These are phyloP conservation scores for Leucoagaricus sp. DNA, from an alignment of 1,284 basidiomycete species.

Conservation along the genomic window DNA sequence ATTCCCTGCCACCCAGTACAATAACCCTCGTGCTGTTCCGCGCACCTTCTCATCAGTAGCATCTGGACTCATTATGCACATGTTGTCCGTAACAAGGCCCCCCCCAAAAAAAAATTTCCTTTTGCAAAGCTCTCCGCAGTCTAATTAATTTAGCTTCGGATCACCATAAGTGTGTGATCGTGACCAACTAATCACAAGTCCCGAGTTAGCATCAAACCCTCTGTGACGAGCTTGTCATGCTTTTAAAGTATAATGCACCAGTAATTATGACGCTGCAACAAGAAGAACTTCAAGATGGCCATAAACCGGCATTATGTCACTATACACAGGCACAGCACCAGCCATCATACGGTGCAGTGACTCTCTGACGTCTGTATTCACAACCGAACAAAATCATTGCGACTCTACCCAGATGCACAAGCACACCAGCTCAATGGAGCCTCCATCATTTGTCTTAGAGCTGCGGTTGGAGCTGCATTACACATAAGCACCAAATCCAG, in stretches of 20 bases:
- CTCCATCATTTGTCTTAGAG: no score
- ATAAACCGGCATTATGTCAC: no score
- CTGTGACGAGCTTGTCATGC: no score
- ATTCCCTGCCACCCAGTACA: not conserved
- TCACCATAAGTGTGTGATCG: not conserved
- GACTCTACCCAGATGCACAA: not conserved
- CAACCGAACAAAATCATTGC: not conserved
- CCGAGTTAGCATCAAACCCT: not conserved
- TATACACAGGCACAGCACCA: no score
- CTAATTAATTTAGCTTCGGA: slow-evolving; percentile 13
- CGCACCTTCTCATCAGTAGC: not conserved
- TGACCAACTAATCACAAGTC: not conserved
- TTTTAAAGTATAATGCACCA: no score
- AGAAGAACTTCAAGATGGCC: no score
- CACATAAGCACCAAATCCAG: not conserved
- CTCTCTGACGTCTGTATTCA: not conserved
- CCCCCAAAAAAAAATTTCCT: not conserved
- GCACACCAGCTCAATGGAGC: not conserved
- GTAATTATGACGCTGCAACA: no score
- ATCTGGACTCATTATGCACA: not conserved
- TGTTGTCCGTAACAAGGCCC: not conserved
- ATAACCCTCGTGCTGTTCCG: not conserved
- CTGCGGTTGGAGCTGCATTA: no score
- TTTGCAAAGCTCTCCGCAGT: slow-evolving; percentile 6
- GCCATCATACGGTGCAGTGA: not conserved